Evolutionary conservation across 1,284 basidiomycete species (phyloP).

Genomic region (Malassezia furfur): DNA sequence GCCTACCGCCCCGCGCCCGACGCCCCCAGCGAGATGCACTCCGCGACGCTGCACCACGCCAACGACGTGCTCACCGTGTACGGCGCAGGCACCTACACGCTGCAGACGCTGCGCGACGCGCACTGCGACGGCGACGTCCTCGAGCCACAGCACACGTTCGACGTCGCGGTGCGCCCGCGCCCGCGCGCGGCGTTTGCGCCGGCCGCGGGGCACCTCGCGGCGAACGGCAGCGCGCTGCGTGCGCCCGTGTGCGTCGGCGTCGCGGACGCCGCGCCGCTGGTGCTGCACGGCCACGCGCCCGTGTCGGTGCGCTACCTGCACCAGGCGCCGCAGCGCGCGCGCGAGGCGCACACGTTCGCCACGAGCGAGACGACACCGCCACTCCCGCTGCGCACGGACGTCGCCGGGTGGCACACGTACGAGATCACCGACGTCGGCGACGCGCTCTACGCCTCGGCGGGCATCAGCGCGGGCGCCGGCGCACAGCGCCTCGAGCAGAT

Average conservation of each 20-base stretch:
- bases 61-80: conserved; percentile 65
- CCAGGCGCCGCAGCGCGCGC: conserved; percentile 13
- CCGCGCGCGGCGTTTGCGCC: conserved; percentile 52
- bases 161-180: conserved; percentile 65
- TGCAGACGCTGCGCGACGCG: conserved; percentile 65
- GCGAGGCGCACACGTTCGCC: conserved; percentile 57
- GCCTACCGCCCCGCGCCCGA: conserved; percentile 43
- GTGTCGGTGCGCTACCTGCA: conserved; percentile 31
- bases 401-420: conserved; percentile 73
- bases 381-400: conserved; percentile 70
- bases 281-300: conserved; percentile 58
- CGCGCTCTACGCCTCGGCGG: conserved; percentile 54
- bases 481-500: conserved; percentile 31
- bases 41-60: conserved; percentile 55
- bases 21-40: conserved; percentile 45
- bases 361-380: conserved; percentile 72
- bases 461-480: conserved; percentile 55
- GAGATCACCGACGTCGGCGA: conserved; percentile 80
- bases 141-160: conserved; percentile 58
- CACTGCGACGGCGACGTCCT: conserved; percentile 71
- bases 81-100: conserved; percentile 65
- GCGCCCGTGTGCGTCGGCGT: conserved; percentile 69
- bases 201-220: conserved; percentile 19
- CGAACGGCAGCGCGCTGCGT: conserved; percentile 52
- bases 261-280: conserved; percentile 68